A percentile compares a stretch with the other conserved stretches of the same genome.
phyloP scores from a whole-genome alignment of 1,284 basidiomycete species.

The Ceratobasidium sp. region DNA sequence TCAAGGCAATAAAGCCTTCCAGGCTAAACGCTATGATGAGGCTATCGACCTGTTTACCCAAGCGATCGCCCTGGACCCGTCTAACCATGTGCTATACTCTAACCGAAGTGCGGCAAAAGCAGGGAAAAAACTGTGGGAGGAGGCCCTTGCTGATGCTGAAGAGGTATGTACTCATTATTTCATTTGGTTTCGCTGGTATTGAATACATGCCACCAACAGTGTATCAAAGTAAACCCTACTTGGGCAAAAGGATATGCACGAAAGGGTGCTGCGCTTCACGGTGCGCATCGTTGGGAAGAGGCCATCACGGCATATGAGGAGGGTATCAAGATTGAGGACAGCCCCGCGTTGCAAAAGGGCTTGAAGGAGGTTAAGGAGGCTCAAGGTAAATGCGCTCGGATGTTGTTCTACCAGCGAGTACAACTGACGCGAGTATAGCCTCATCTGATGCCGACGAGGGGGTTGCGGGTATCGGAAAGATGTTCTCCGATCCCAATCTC shows the following conservation, averaged over 20 bases:
- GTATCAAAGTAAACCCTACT: constrained; percentile 75
- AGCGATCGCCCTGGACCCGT: constrained; percentile 57
- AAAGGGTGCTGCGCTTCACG: constrained; percentile 95
- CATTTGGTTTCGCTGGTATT: constrained; percentile 49
- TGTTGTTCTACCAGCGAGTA: background rate
- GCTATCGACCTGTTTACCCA: constrained; percentile 71
- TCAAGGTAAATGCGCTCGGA: constrained; percentile 60
- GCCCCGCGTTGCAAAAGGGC: constrained; percentile 83
- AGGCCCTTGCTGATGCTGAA: constrained; percentile 88
- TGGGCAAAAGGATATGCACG: constrained; percentile 94
- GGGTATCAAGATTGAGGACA: constrained; percentile 83
- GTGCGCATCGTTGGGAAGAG: constrained; percentile 77
- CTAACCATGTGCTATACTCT: constrained; percentile 72
- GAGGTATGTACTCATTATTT: constrained; percentile 61
- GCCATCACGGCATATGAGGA: constrained; percentile 82
- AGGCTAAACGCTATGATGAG: constrained; percentile 89
- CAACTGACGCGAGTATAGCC: constrained; percentile 45
- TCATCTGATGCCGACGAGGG: constrained; percentile 55
- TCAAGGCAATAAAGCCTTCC: constrained; percentile 94
- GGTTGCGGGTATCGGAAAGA: constrained; percentile 66
- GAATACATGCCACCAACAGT: constrained; percentile 44
- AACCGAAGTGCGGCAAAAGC: constrained; percentile 91
- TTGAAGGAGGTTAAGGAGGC: constrained; percentile 83
- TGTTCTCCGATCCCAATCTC: constrained; percentile 87
- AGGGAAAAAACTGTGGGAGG: constrained; percentile 78